phyloP scores from a whole-genome alignment of 352 stramenopile genomes.

The Phytophthora pinifolia region DNA sequence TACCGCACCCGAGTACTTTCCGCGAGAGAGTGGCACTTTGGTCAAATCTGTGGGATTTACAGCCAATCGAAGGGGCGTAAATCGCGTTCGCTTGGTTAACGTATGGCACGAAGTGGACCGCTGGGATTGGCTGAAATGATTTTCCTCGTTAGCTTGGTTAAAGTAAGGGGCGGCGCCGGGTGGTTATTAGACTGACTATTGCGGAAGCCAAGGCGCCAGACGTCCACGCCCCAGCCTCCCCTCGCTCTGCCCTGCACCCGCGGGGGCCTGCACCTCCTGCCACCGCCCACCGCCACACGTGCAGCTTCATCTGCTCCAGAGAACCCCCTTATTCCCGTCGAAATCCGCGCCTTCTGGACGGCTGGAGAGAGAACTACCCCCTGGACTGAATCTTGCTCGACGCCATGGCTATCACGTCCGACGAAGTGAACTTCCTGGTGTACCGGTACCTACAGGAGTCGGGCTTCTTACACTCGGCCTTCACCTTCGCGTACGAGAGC shows the following conservation, averaged over 20 bases:
- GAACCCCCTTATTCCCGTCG: background rate
- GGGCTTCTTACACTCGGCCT: conserved; percentile 97
- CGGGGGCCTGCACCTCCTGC: conserved; percentile 14
- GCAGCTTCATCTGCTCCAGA: conserved; percentile 2
- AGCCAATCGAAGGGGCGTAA: no score
- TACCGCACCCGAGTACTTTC: no score
- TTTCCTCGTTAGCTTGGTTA: no score
- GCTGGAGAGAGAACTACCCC: no score
- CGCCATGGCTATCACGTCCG: conserved; percentile 90
- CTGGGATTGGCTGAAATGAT: background rate
- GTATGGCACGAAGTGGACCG: no score
- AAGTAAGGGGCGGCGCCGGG: conserved; percentile 5
- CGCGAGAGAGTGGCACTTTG: no score
- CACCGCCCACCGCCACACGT: conserved; percentile 4
- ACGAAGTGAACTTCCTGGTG: conserved; percentile 98
- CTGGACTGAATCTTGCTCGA: background rate
- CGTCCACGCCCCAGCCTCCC: conserved; percentile 18
- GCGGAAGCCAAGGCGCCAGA: conserved; percentile 28
- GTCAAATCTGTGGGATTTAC: no score
- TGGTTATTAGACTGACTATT: conserved; percentile 39
- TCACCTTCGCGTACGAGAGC: conserved; percentile 98
- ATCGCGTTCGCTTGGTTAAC: no score
- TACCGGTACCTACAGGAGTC: conserved; percentile 98
- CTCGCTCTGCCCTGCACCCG: conserved; percentile 12
- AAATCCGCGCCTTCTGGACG: background rate